These are phyloP conservation scores for Coprinellus micaceus DNA, from an alignment of 768 basidiomycete genomes.

Conservation along the genomic window DNA sequence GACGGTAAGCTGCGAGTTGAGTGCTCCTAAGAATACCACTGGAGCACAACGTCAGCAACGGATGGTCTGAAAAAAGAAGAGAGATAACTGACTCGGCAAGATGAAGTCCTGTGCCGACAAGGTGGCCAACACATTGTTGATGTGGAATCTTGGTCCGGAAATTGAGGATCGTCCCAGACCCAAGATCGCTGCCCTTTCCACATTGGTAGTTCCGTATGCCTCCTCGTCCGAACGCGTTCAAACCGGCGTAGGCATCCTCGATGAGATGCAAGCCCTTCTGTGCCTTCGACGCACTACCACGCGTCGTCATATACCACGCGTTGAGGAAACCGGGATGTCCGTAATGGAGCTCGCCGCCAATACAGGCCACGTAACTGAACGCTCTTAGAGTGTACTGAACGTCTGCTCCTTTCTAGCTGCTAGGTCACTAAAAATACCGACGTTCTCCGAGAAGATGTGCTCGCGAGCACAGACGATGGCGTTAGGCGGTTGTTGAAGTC, in stretches of 20 bases:
- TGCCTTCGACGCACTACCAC: slow-evolving; percentile 97
- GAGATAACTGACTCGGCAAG: slow-evolving; percentile 62
- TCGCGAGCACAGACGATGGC: slow-evolving; percentile 98
- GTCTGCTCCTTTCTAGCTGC: slow-evolving; percentile 99
- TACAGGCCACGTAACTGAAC: slow-evolving; percentile 94
- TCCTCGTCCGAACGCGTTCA: slow-evolving; percentile 96
- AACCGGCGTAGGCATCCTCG: slow-evolving; percentile 99
- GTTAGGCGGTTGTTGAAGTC: slow-evolving; percentile 87
- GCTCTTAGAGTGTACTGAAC: slow-evolving; percentile 93
- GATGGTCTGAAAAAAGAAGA: neutral
- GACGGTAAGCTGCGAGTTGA: slow-evolving; percentile 75
- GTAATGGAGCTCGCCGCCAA: slow-evolving; percentile 97
- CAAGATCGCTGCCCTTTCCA: slow-evolving; percentile 97
- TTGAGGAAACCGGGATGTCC: slow-evolving; percentile 99
- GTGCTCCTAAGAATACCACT: slow-evolving; percentile 95
- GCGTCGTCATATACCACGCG: slow-evolving; percentile 95
- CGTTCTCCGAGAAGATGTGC: slow-evolving; percentile 99
- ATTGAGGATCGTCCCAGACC: slow-evolving; percentile 97
- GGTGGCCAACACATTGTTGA: slow-evolving; percentile 99
- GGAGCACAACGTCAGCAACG: slow-evolving; percentile 15
- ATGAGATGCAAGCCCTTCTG: slow-evolving; percentile 99
- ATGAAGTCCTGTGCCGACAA: slow-evolving; percentile 95
- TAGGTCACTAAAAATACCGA: slow-evolving; percentile 96
- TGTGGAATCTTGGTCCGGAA: slow-evolving; percentile 99
- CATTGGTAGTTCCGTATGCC: slow-evolving; percentile 98